phyloP scores from a whole-genome alignment of 768 basidiomycete species.

The Crassisporium funariophilum region DNA sequence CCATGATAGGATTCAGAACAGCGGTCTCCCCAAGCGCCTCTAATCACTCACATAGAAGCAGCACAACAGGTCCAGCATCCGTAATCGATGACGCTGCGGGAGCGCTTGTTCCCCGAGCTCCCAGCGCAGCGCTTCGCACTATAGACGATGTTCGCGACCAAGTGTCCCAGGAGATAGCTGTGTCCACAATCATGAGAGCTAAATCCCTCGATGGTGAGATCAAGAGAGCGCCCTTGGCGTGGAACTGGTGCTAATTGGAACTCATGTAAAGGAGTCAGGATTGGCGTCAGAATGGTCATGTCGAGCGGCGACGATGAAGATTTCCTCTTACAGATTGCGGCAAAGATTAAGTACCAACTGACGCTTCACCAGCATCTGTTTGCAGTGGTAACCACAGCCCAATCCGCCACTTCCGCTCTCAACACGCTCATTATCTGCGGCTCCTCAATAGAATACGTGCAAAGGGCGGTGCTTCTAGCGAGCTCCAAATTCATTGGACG shows the following conservation, averaged over 20 bases:
- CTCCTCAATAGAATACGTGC: conserved; percentile 56
- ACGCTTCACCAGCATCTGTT: conserved; percentile 51
- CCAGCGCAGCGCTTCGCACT: conserved; percentile 39
- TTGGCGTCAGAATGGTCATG: conserved; percentile 63
- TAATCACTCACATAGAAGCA: conserved; percentile 10
- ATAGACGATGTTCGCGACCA: conserved; percentile 63
- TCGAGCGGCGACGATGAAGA: conserved; percentile 56
- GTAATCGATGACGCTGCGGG: conserved; percentile 15
- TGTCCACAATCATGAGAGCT: conserved; percentile 53
- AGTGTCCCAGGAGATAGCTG: conserved; percentile 58
- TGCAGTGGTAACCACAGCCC: conserved; percentile 52
- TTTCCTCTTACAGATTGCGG: conserved; percentile 60
- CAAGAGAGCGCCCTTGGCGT: not conserved
- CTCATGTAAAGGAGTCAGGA: conserved; percentile 49
- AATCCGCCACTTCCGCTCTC: conserved; percentile 25
- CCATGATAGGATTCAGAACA: conserved; percentile 20
- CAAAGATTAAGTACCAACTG: conserved; percentile 44
- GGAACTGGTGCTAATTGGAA: not conserved
- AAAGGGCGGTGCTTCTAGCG: conserved; percentile 65
- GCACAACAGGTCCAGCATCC: conserved; percentile 18
- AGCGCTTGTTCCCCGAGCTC: conserved; percentile 17
- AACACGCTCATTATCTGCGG: conserved; percentile 61
- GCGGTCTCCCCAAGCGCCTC: conserved; percentile 9
- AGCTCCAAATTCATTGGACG: conserved; percentile 73
- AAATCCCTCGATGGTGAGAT: conserved; percentile 47